Conservation (phyloP, 768 basidiomycete genomes). For the Multifurca ochricompacta region DNA sequence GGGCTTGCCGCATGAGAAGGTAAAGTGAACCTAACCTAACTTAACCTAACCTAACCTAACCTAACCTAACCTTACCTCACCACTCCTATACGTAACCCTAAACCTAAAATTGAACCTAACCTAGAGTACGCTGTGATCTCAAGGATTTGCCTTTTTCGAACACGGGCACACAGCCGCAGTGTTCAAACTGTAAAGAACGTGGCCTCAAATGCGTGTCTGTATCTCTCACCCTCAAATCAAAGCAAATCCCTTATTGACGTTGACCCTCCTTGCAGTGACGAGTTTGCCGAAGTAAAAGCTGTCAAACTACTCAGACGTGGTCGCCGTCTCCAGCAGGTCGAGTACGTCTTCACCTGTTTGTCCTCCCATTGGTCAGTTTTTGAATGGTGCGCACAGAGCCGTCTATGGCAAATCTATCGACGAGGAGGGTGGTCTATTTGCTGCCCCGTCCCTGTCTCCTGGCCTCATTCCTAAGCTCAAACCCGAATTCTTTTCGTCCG, state of each 20-base stretch:
- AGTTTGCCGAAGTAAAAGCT: constrained; percentile 85
- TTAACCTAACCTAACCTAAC: no score
- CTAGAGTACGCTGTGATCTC: constrained; percentile 89
- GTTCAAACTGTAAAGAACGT: constrained; percentile 87
- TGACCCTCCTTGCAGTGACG: constrained; percentile 50
- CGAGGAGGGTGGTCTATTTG: constrained; percentile 31
- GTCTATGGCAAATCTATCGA: constrained; percentile 67
- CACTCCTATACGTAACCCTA: neutral
- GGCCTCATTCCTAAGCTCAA: constrained; percentile 64
- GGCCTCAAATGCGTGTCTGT: constrained; percentile 90
- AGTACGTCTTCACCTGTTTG: constrained; percentile 41
- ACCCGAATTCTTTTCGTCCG: constrained; percentile 72
- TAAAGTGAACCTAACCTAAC: no score
- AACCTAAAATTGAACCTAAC: neutral
- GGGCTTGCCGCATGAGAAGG: constrained; percentile 88
- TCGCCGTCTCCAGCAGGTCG: constrained; percentile 74
- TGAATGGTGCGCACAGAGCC: constrained; percentile 39
- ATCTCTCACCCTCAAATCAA: neutral
- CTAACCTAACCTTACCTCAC: no score
- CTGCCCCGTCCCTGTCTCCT: constrained; percentile 35
- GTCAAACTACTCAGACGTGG: constrained; percentile 79
- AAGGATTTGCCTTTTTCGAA: constrained; percentile 63
- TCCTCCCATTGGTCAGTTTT: neutral
- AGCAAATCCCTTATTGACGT: constrained; percentile 4
- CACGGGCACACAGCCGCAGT: constrained; percentile 42